phyloP scores from a whole-genome alignment of 495 filamentous ascomycete genomes.

The Tetracladium marchalianum region DNA sequence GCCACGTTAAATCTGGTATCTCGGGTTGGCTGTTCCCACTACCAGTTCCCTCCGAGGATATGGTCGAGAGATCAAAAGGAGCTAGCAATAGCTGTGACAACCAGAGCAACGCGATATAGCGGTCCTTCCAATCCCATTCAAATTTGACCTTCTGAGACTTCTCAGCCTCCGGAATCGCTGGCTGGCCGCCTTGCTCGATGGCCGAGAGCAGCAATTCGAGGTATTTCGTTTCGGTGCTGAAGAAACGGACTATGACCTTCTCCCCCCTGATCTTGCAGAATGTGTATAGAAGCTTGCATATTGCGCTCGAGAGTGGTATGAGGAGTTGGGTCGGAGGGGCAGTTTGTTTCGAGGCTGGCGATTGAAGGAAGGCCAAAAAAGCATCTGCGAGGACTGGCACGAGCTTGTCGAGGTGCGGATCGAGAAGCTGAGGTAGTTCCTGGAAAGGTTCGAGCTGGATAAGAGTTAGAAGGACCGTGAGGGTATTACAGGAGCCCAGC shows the following conservation, averaged over 20 bases:
- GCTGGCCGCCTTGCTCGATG: slow-evolving; percentile 34
- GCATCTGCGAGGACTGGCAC: slow-evolving; percentile 62
- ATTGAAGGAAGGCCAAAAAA: slow-evolving; percentile 56
- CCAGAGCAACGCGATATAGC: slow-evolving; percentile 85
- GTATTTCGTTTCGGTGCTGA: slow-evolving; percentile 77
- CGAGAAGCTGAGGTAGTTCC: slow-evolving; percentile 92
- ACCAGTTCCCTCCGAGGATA: slow-evolving; percentile 51
- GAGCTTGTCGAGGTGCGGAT: slow-evolving; percentile 68
- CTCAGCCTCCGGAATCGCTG: slow-evolving; percentile 1
- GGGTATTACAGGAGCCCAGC: neutral
- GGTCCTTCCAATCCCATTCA: slow-evolving; percentile 69
- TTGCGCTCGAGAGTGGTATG: slow-evolving; percentile 53
- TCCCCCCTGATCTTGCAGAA: slow-evolving; percentile 91
- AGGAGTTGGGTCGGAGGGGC: slow-evolving; percentile 33
- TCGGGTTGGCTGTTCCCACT: slow-evolving; percentile 24
- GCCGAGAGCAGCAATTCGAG: slow-evolving; percentile 69
- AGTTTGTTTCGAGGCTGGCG: slow-evolving; percentile 6
- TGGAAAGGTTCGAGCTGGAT: slow-evolving; percentile 82
- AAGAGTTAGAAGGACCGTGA: neutral
- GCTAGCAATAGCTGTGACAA: slow-evolving; percentile 86
- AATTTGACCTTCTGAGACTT: slow-evolving; percentile 9
- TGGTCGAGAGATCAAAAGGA: slow-evolving; percentile 80
- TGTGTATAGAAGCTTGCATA: slow-evolving; percentile 73
- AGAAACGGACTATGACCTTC: slow-evolving; percentile 82
- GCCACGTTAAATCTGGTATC: slow-evolving; percentile 32